Base-by-base conservation (phyloP, 1,284 basidiomycete genomes). In the Caloboletus inedulis region DNA sequence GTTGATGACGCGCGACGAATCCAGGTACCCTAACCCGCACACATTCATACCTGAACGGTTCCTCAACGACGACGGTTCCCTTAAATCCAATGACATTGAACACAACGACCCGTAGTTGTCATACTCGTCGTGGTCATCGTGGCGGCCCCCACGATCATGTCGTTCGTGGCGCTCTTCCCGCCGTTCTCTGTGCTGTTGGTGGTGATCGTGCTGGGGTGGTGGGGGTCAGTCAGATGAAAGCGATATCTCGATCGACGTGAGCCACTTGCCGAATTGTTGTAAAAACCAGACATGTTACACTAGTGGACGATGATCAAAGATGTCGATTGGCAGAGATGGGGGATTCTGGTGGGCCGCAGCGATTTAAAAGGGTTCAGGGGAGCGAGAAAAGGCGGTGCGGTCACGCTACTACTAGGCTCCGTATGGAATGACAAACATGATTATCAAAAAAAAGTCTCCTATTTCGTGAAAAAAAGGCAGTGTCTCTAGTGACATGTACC, bases 141-240 rank as follows among this genome's bases (percentile, higher is more conserved):
- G 21, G 9, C 39, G 49, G 1, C 44, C n/a, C 10, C 47, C 30
- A 7, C 25, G 57, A 7, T 50, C 47, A 2, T 33, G 33, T 6
- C 44, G 56, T 14, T 59, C 64, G 1, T 49, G 60, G 7, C 43
- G 61, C 14, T 62, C 62, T 23, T 62, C 47, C 14, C 9, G 61
- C 0, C 30, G 52, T 27, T 65, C 56, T 21, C 6, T 52, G 30
- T 18, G 41, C 0, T 54, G 48, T 44, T 62, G 41, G 8, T 44
- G 51, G 5, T 16, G 49, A 0, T 54, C 63, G 43, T 37, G 14
- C 62, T 63, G 16, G n/a, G 7, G 8, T 18, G 36, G 7, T 29
- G 4, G 5, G n/a, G n/a, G n/a, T n/a, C n/a, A n/a, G 27, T 46
- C 2, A 25, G 43, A 47, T 55, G 23, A 5, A 23, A 23, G 23